These are phyloP conservation scores for Esteya vermicola DNA, from an alignment of 2,329 filamentous ascomycete species.

Conservation along the genomic window DNA sequence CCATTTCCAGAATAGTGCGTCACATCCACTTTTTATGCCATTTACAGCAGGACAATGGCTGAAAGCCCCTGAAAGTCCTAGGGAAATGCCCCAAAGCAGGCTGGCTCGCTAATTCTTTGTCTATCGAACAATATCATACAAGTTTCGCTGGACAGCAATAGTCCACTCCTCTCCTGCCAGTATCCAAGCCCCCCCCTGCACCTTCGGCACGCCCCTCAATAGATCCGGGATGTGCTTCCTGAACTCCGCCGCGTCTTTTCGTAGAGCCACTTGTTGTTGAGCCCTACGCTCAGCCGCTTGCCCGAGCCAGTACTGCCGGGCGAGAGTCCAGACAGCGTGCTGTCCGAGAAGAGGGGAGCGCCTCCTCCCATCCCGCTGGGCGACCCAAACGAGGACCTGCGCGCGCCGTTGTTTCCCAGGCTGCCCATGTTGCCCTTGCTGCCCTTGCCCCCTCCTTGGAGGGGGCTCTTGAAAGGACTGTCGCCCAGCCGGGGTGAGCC, in stretches of 20 bases:
- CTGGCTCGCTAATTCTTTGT: background rate
- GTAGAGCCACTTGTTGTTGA: conserved; percentile 94
- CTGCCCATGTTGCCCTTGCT: no score
- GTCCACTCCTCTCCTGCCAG: no score
- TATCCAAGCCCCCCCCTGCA: no score
- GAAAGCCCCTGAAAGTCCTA: no score
- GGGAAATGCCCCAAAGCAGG: no score
- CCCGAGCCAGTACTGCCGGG: conserved; percentile 51
- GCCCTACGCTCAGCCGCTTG: conserved; percentile 57
- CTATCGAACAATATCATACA: background rate
- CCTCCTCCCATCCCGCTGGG: conserved; percentile 30
- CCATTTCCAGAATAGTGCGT: background rate
- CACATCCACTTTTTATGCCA: no score
- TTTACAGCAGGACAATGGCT: no score
- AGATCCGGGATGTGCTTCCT: conserved; percentile 16
- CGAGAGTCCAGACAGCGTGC: conserved; percentile 19
- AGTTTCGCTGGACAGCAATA: background rate
- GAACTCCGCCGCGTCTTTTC: conserved; percentile 57
- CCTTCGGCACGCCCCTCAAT: no score
- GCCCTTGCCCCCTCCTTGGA: no score
- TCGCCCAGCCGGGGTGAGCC: conserved; percentile 5
- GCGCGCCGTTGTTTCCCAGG: no score
- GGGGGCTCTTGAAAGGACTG: conserved; percentile 17
- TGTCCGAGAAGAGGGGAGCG: conserved; percentile 36
- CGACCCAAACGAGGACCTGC: conserved; percentile 50